A percentile compares a stretch with the other conserved stretches of the same genome.
These are phyloP conservation scores for Suhomyces panamericanus DNA, from an alignment of 1,139 yeast genomes.

Conservation along the genomic window DNA sequence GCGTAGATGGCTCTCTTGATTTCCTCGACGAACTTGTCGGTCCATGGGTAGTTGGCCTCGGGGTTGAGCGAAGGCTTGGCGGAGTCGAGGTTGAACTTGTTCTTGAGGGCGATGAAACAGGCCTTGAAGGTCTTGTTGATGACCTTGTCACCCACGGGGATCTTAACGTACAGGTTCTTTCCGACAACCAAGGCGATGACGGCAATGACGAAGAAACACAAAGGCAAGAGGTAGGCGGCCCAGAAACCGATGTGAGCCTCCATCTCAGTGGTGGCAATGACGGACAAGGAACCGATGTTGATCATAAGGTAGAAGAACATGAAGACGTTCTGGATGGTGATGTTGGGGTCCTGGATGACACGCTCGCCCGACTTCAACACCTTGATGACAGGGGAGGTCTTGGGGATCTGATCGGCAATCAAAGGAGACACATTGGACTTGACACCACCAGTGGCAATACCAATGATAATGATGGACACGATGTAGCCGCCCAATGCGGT, in stretches of 20 bases:
- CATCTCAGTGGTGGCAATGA: conserved; percentile 28
- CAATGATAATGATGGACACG: conserved; percentile 66
- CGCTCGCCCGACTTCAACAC: conserved; percentile 27
- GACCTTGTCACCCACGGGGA: conserved; percentile 65
- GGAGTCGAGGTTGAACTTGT: conserved; percentile 51
- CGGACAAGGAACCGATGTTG: conserved; percentile 27
- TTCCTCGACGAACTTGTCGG: conserved; percentile 63
- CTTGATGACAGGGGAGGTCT: conserved; percentile 24
- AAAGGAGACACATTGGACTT: conserved; percentile 78
- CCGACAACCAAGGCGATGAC: conserved; percentile 57
- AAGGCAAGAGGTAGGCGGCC: conserved; percentile 51
- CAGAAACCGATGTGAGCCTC: conserved; percentile 28
- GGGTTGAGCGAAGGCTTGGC: conserved; percentile 58
- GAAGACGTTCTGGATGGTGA: conserved; percentile 29
- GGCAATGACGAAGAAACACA: conserved; percentile 65
- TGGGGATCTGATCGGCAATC: conserved; percentile 70
- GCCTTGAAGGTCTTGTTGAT: conserved; percentile 57
- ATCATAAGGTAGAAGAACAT: conserved; percentile 32
- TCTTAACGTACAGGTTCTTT: conserved; percentile 55
- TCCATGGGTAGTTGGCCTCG: conserved; percentile 51
- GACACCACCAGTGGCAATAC: conserved; percentile 81
- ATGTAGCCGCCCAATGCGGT: conserved; percentile 54
- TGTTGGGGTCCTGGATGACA: conserved; percentile 28
- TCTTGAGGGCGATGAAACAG: conserved; percentile 45
- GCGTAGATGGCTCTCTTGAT: conserved; percentile 57